Percentiles rank a stretch among this genome's conserved stretches.
These are phyloP conservation scores for Penicillium griseofulvum DNA, from an alignment of 2,329 filamentous ascomycete genomes.

Conservation along the genomic window DNA sequence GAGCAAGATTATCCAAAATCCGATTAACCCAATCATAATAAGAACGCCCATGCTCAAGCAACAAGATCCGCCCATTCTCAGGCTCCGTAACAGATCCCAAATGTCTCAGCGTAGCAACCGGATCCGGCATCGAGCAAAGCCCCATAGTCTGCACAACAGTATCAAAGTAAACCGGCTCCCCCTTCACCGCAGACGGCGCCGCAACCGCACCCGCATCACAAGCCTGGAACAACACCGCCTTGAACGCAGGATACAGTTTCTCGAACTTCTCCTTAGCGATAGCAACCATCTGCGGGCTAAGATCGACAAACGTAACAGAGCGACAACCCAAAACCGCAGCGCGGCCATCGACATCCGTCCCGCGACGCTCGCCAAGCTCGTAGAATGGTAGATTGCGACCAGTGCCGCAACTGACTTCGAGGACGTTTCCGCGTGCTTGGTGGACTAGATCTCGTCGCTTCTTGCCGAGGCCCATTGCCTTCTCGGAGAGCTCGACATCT, in stretches of 20 bases:
- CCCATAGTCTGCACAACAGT: slow-evolving; percentile 53
- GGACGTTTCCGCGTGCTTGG: slow-evolving; percentile 46
- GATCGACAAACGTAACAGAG: slow-evolving; percentile 48
- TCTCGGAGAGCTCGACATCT: slow-evolving; percentile 47
- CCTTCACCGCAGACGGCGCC: neutral
- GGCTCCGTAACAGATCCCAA: slow-evolving; percentile 41
- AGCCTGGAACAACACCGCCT: slow-evolving; percentile 36
- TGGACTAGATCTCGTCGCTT: slow-evolving; percentile 44
- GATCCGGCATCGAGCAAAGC: slow-evolving; percentile 48
- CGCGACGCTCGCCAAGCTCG: slow-evolving; percentile 38
- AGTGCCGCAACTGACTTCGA: slow-evolving; percentile 52
- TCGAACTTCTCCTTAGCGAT: slow-evolving; percentile 46
- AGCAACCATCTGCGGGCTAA: slow-evolving; percentile 49
- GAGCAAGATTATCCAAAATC: slow-evolving; percentile 48
- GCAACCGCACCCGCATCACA: slow-evolving; percentile 37
- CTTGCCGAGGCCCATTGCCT: slow-evolving; percentile 40
- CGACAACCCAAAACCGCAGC: slow-evolving; percentile 36
- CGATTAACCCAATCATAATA: slow-evolving; percentile 48
- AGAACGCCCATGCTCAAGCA: slow-evolving; percentile 51
- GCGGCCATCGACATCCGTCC: slow-evolving; percentile 31
- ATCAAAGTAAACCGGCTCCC: slow-evolving; percentile 37
- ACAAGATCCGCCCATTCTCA: slow-evolving; percentile 42
- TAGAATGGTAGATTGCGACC: slow-evolving; percentile 50
- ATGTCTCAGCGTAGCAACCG: slow-evolving; percentile 43
- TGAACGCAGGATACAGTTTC: slow-evolving; percentile 33